A percentile compares a stretch with the other conserved stretches of the same genome.
Conservation (phyloP, 1,139 yeast species). For the Blastobotrys indianensis region DNA sequence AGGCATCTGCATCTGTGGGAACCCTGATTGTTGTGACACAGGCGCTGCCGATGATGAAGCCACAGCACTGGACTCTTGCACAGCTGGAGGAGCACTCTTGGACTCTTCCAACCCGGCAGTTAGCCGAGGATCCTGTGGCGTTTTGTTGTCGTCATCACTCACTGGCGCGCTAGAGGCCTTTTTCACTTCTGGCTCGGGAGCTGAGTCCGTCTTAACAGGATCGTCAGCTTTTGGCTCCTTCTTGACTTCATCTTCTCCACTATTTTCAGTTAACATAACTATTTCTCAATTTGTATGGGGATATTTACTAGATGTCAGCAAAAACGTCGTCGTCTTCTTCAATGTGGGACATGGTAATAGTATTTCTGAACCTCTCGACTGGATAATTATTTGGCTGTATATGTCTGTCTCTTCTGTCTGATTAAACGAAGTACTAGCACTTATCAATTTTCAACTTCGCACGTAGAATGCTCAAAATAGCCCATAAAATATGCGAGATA, state of each 20-base stretch:
- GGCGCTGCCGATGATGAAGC: constrained; percentile 14
- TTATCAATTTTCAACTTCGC: neutral
- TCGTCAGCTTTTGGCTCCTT: constrained; percentile 1
- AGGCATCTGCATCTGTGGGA: constrained; percentile 20
- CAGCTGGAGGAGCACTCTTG: constrained; percentile 4
- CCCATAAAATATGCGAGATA: too few species aligned
- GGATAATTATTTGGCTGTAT: neutral
- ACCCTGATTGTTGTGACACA: constrained; percentile 26
- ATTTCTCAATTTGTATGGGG: constrained; percentile 1
- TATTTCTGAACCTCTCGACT: neutral
- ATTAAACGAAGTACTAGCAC: neutral
- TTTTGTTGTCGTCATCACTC: neutral
- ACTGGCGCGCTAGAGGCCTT: constrained; percentile 4
- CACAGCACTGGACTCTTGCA: neutral
- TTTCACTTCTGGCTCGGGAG: neutral
- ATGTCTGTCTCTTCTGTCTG: neutral
- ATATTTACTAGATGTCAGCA: constrained; percentile 60
- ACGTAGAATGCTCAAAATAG: too few species aligned
- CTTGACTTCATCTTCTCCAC: constrained; percentile 8
- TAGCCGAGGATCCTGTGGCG: too few species aligned
- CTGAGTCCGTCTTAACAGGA: neutral
- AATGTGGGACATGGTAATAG: constrained; percentile 45
- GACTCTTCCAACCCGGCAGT: neutral
- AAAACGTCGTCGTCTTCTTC: constrained; percentile 84
- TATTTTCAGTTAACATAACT: neutral